Conservation (phyloP, 2,329 filamentous ascomycete species). For the Juglanconis juglandina region DNA sequence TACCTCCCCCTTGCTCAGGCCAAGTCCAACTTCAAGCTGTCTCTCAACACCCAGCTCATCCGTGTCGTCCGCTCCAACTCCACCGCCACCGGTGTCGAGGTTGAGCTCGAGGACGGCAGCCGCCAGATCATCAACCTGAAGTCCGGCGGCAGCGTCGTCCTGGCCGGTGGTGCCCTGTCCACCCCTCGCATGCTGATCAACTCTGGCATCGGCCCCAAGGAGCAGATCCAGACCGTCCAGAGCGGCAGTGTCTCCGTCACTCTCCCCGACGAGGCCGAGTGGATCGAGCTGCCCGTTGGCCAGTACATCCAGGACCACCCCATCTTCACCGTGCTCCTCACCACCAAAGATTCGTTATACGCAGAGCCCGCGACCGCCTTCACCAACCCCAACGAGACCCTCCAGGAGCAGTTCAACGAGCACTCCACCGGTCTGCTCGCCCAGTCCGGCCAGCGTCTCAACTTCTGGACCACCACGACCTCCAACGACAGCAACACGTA, state of each 20-base stretch:
- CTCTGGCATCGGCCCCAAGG: conserved; percentile 18
- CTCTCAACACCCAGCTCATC: conserved; percentile 24
- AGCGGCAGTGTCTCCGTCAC: conserved; percentile 17
- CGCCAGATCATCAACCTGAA: conserved; percentile 24
- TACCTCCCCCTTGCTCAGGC: conserved; percentile 24
- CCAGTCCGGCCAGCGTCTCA: conserved; percentile 44
- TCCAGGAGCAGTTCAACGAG: conserved; percentile 33
- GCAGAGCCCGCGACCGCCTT: conserved; percentile 22
- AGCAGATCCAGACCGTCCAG: conserved; percentile 21
- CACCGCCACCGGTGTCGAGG: conserved; percentile 23
- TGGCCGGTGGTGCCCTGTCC: conserved; percentile 24
- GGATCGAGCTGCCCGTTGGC: conserved; percentile 26
- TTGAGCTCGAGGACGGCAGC: conserved; percentile 20
- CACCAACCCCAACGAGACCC: conserved; percentile 26
- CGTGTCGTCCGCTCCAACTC: conserved; percentile 21
- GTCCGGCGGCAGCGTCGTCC: conserved; percentile 22
- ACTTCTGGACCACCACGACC: conserved; percentile 44
- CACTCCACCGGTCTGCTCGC: conserved; percentile 36
- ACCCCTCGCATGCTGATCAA: conserved; percentile 22
- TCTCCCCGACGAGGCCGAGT: conserved; percentile 23
- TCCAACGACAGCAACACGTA: conserved; percentile 36
- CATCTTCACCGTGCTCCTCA: conserved; percentile 26
- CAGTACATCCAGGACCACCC: conserved; percentile 22
- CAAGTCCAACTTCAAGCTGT: conserved; percentile 25
- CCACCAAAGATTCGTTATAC: conserved; percentile 23